Conservation (phyloP, 2,329 filamentous ascomycete genomes). For the Fusarium abutilonis region DNA sequence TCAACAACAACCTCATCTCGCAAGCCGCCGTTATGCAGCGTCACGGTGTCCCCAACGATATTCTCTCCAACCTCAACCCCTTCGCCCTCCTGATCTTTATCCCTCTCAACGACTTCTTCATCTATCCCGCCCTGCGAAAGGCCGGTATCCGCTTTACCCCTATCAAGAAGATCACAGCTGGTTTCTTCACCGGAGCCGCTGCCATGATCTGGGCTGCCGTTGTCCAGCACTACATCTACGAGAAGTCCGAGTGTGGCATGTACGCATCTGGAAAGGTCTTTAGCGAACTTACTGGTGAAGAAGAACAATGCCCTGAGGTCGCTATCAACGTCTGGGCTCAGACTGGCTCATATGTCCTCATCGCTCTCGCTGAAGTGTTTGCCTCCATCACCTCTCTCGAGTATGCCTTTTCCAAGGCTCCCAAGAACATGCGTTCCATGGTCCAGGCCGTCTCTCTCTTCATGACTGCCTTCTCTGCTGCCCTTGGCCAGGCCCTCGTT, state of each 20-base stretch:
- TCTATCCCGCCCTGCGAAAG: slow-evolving; percentile 75
- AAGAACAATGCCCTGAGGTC: slow-evolving; percentile 56
- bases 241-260: slow-evolving; percentile 66
- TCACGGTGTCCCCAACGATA: slow-evolving; percentile 78
- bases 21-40: slow-evolving; percentile 74
- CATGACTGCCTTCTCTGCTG: slow-evolving; percentile 73
- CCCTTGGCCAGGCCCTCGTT: slow-evolving; percentile 69
- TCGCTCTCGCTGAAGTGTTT: slow-evolving; percentile 61
- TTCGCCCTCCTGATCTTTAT: slow-evolving; percentile 79
- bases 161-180: slow-evolving; percentile 78
- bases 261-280: slow-evolving; percentile 47
- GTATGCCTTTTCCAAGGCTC: slow-evolving; percentile 80
- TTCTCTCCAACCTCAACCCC: slow-evolving; percentile 78
- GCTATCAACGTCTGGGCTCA: slow-evolving; percentile 72
- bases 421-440: slow-evolving; percentile 78
- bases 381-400: slow-evolving; percentile 69
- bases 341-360: slow-evolving; percentile 60
- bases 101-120: slow-evolving; percentile 71
- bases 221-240: slow-evolving; percentile 70
- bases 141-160: slow-evolving; percentile 74
- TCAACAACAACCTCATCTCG: slow-evolving; percentile 68
- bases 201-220: slow-evolving; percentile 68
- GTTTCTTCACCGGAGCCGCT: slow-evolving; percentile 70
- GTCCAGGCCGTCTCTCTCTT: slow-evolving; percentile 75
- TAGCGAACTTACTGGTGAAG: slow-evolving; percentile 49